Percentiles rank a stretch among this genome's conserved stretches.
Conservation (phyloP, 805 yeast species). For the Saccharomycopsis guyanensis region DNA sequence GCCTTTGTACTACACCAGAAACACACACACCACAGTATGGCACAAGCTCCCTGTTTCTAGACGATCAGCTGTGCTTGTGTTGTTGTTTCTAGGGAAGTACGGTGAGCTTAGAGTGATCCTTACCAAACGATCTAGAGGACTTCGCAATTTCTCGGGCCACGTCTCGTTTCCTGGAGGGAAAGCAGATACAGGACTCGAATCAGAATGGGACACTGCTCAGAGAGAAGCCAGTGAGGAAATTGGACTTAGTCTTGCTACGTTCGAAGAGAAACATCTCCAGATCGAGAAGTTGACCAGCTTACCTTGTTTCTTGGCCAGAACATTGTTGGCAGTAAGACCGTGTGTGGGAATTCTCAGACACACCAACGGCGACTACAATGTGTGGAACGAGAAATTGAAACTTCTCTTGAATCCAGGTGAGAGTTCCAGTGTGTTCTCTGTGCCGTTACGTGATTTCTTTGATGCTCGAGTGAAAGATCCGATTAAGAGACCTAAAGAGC, state of each 20-base stretch:
- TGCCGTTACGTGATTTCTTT: slow-evolving; percentile 57
- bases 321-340: slow-evolving; percentile 78
- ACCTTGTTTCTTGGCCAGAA: slow-evolving; percentile 78
- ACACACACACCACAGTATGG: slow-evolving; percentile 45
- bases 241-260: slow-evolving; percentile 52
- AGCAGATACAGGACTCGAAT: slow-evolving; percentile 61
- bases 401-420: slow-evolving; percentile 69
- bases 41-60: slow-evolving; percentile 53
- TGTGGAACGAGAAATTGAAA: slow-evolving; percentile 25
- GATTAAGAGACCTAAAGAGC: slow-evolving; percentile 29
- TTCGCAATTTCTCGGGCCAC: slow-evolving; percentile 79
- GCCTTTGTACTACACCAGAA: slow-evolving; percentile 9
- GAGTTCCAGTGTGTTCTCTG: slow-evolving; percentile 59
- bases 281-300: slow-evolving; percentile 54
- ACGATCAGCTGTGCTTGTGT: slow-evolving; percentile 71
- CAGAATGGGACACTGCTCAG: slow-evolving; percentile 66
- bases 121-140: slow-evolving; percentile 65
- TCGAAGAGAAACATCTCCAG: slow-evolving; percentile 41
- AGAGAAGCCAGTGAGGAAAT: slow-evolving; percentile 87
- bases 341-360: slow-evolving; percentile 56
- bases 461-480: slow-evolving; percentile 27
- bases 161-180: slow-evolving; percentile 93
- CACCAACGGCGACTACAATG: slow-evolving; percentile 3
- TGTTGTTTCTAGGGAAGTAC: slow-evolving; percentile 61
- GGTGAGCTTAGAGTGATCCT: slow-evolving; percentile 74